Evolutionary conservation across 352 stramenopile genomes (phyloP).

Genomic region (Globisporangium recalcitrans): DNA sequence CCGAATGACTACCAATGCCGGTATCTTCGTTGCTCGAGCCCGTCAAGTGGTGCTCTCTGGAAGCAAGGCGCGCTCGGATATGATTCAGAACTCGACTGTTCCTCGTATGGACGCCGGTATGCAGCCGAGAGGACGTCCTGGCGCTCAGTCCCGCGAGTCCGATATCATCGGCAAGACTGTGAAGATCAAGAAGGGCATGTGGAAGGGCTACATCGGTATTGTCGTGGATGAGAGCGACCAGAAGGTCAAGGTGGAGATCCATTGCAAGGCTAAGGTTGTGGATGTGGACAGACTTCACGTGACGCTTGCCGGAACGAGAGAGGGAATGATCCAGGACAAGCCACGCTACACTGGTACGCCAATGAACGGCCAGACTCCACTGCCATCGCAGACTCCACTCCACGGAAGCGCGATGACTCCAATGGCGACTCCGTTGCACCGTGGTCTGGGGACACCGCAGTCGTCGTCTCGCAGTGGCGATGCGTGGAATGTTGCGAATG

Average conservation of each 20-base stretch:
- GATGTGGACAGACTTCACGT: slow-evolving; percentile 83
- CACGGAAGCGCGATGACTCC: slow-evolving; percentile 81
- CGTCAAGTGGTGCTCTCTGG: slow-evolving; percentile 79
- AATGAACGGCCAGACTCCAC: slow-evolving; percentile 71
- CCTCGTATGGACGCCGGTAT: slow-evolving; percentile 46
- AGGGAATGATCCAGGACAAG: slow-evolving; percentile 73
- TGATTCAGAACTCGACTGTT: slow-evolving; percentile 82
- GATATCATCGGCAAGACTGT: slow-evolving; percentile 86
- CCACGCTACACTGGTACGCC: slow-evolving; percentile 64
- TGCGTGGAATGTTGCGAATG: slow-evolving; percentile 85
- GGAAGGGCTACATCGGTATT: slow-evolving; percentile 92
- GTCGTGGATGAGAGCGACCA: slow-evolving; percentile 85
- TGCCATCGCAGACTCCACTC: slow-evolving; percentile 80
- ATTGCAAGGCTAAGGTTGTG: slow-evolving; percentile 87
- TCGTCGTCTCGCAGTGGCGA: slow-evolving; percentile 56
- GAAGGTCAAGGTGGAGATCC: slow-evolving; percentile 91
- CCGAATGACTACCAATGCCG: slow-evolving; percentile 83
- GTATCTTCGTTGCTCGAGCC: slow-evolving; percentile 85
- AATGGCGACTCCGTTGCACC: slow-evolving; percentile 85
- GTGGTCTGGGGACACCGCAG: slow-evolving; percentile 67
- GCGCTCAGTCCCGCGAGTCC: slow-evolving; percentile 46
- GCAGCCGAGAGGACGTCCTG: slow-evolving; percentile 34
- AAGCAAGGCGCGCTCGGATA: slow-evolving; percentile 81
- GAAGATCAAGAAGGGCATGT: slow-evolving; percentile 89
- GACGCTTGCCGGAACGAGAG: slow-evolving; percentile 65